A percentile compares a stretch with the other conserved stretches of the same genome.
Conservation (phyloP, 176 grass and related monocot species). For the Cymbopogon citratus region DNA sequence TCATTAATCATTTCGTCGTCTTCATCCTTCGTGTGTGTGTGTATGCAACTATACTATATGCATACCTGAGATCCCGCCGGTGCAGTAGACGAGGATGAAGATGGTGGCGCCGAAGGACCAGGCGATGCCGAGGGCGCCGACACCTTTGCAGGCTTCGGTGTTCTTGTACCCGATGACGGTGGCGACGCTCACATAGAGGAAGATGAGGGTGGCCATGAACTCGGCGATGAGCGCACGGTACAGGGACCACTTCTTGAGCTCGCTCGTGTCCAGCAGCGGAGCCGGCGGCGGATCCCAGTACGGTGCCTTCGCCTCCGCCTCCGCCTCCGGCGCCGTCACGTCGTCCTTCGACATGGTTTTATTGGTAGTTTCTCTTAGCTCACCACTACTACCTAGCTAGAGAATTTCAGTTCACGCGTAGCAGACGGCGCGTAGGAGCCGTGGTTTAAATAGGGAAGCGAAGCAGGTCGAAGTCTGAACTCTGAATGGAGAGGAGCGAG, state of each 20-base stretch:
- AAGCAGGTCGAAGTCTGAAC: no score
- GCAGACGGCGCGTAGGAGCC: background rate
- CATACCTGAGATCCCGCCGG: constrained; percentile 53
- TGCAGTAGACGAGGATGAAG: constrained; percentile 82
- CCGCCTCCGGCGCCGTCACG: background rate
- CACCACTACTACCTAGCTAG: no score
- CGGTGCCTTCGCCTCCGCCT: constrained; percentile 20
- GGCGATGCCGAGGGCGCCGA: constrained; percentile 71
- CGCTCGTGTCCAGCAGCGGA: constrained; percentile 48
- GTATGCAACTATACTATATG: no score
- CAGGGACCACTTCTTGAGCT: constrained; percentile 58
- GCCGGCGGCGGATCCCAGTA: constrained; percentile 54
- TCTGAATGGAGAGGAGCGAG: background rate
- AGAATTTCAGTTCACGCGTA: background rate
- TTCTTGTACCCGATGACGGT: constrained; percentile 85
- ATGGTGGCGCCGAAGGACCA: constrained; percentile 92
- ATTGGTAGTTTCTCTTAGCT: background rate
- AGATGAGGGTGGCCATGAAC: constrained; percentile 77
- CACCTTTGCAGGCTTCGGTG: constrained; percentile 32
- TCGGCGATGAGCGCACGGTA: constrained; percentile 81
- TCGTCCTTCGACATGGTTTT: constrained; percentile 40
- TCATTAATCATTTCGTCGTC: no score
- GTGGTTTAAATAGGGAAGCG: constrained; percentile 5
- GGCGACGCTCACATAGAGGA: constrained; percentile 79
- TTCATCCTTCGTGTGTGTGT: no score